phyloP scores from a whole-genome alignment of 305 asterid genomes.

The Galium porrigens region DNA sequence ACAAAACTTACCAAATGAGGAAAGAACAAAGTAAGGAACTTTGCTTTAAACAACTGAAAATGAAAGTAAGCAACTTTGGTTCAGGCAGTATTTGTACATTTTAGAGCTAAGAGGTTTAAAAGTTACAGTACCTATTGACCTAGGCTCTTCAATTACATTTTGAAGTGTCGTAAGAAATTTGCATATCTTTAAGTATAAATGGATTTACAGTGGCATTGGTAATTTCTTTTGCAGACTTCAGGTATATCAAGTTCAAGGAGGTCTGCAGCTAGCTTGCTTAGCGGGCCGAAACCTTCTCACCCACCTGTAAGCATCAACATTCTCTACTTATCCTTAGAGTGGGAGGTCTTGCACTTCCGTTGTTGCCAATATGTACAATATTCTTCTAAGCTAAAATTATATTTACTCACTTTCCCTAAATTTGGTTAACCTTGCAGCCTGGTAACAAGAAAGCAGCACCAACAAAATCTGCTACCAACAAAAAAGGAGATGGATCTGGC shows the following conservation, averaged over 20 bases:
- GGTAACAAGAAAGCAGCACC: conserved; percentile 54
- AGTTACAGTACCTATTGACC: background rate
- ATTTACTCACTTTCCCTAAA: conserved; percentile 6
- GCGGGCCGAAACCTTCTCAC: conserved; percentile 64
- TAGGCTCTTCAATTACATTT: background rate
- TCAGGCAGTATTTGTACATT: background rate
- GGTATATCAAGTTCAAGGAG: conserved; percentile 51
- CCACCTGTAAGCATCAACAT: conserved; percentile 49
- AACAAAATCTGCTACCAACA: conserved; percentile 47
- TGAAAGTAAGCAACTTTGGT: background rate
- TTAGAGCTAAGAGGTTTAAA: background rate
- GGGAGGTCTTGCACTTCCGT: background rate
- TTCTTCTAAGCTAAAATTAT: background rate
- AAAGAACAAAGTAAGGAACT: background rate
- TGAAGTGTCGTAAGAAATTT: background rate
- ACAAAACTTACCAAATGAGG: background rate
- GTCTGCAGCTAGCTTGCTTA: conserved; percentile 98
- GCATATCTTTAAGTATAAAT: background rate
- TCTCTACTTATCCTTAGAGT: background rate
- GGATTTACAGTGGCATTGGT: background rate
- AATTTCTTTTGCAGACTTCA: conserved; percentile 34
- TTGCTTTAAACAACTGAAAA: background rate
- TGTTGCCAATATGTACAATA: background rate
- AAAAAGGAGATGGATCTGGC: conserved; percentile 63
- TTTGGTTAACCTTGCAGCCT: conserved; percentile 36